Base-by-base conservation (phyloP, 2,329 filamentous ascomycete species). In the Penicillium sp. region DNA sequence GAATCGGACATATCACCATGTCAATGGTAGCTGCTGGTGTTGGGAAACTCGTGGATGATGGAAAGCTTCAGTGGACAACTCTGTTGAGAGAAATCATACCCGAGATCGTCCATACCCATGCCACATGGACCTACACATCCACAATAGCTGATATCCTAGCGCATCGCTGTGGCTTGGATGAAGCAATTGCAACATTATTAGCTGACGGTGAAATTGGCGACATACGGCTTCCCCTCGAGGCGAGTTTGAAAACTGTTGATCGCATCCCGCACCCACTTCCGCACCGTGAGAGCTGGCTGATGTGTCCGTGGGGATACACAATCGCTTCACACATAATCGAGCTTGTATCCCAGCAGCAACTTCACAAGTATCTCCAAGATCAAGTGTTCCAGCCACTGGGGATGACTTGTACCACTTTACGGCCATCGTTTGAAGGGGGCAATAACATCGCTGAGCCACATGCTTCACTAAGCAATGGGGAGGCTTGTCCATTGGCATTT, bases 31-130 rank as follows among this genome's bases (percentile, higher is more conserved):
- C 48, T n/a, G 38, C 35, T 15, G 48, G 35, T 19, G 31, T 50
- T 43, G 48, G 43, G 2, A 42, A 33, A 19, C 24, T 50, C 7
- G 37, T 50, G 13, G 43, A 50, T 1, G 35, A 37, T 21, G 37
- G 37, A 19, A 50, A 46, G 15, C 12, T 50, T n/a, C 17, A 29
- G 13, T 50, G 48, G 48, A 46, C 37, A 15, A 46, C 43, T 2
- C 22, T 22, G 7, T 13, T 50, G 31, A 26, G 7, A 4, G 17
- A 26, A 6, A 45, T 46, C 9, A 13, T 50, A 9, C 48, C 43
- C 1, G 43, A 37, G 6, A 24, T 50, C 12, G n/a, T 22, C 6
- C 17, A 21, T 10, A 1, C 12, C 6, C n/a, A 24, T 17, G 15
- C 12, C 6, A 3, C 26, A n/a, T 39, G 44, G 29, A 19, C 43